phyloP scores from a whole-genome alignment of 2,329 filamentous ascomycete genomes.

The Stemphylium lycopersici region DNA sequence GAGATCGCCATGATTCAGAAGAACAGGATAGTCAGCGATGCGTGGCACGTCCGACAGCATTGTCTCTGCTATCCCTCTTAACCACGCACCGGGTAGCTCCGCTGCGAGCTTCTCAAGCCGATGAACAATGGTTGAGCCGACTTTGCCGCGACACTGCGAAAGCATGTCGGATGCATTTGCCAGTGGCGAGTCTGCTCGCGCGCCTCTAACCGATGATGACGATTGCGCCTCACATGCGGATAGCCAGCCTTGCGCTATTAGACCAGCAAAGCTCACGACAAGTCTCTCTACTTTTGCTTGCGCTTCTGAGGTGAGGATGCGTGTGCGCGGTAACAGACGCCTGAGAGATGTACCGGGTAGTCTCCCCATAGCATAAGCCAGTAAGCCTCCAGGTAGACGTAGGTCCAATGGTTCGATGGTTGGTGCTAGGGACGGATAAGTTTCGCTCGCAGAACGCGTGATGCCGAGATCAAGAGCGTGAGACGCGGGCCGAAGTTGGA shows the following conservation, averaged over 20 bases:
- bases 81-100: slow-evolving; percentile 30
- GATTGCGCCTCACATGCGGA: background rate
- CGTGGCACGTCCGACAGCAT: slow-evolving; percentile 48
- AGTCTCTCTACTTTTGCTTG: slow-evolving; percentile 27
- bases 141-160: slow-evolving; percentile 33
- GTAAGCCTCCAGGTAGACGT: slow-evolving; percentile 17
- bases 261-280: slow-evolving; percentile 35
- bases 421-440: slow-evolving; percentile 36
- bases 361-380: slow-evolving; percentile 34
- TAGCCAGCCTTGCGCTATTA: slow-evolving; percentile 36
- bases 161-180: slow-evolving; percentile 12
- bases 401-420: slow-evolving; percentile 12
- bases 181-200: slow-evolving; percentile 29
- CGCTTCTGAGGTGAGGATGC: background rate
- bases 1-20: slow-evolving; percentile 67
- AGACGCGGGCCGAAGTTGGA: slow-evolving; percentile 37
- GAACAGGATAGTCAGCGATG: slow-evolving; percentile 58
- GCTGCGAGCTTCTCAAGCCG: slow-evolving; percentile 34
- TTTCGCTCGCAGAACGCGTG: slow-evolving; percentile 20
- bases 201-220: background rate
- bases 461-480: slow-evolving; percentile 32
- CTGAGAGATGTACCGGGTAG: slow-evolving; percentile 34
- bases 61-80: slow-evolving; percentile 25
- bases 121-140: slow-evolving; percentile 32
- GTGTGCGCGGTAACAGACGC: slow-evolving; percentile 13